Evolutionary conservation across 139 green algal species (phyloP).

Genomic region (Volvox africanus): DNA sequence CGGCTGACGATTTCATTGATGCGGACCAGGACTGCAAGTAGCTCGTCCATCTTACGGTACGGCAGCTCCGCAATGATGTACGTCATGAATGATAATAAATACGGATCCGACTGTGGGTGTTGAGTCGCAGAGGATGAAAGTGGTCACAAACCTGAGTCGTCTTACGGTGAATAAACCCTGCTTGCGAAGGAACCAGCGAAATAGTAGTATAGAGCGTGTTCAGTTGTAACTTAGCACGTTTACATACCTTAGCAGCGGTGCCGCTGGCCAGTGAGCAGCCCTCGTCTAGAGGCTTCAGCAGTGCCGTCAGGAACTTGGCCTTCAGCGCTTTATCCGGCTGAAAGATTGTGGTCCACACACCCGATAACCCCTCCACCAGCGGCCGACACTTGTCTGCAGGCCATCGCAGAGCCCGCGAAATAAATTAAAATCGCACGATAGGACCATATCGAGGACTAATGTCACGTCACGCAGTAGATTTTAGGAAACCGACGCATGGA

Average conservation of each 20-base stretch:
- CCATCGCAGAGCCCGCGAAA: not conserved
- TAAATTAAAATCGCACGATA: no score
- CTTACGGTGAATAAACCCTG: no score
- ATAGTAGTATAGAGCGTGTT: no score
- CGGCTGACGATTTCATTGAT: slow-evolving; percentile 73
- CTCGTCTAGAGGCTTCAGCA: slow-evolving; percentile 69
- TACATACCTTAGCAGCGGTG: slow-evolving; percentile 5
- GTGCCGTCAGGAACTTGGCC: slow-evolving; percentile 56
- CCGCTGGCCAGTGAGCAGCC: slow-evolving; percentile 44
- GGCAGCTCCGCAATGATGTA: slow-evolving; percentile 72
- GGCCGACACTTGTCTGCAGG: slow-evolving; percentile 46
- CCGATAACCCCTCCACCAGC: slow-evolving; percentile 55
- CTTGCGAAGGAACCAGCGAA: no score
- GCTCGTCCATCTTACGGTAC: slow-evolving; percentile 78
- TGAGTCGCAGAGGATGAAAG: not conserved
- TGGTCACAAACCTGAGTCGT: no score
- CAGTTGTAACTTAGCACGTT: no score
- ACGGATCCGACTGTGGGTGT: slow-evolving; percentile 25
- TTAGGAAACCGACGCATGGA: no score
- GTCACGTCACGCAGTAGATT: no score
- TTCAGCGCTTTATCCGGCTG: slow-evolving; percentile 53
- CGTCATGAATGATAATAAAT: slow-evolving; percentile 68
- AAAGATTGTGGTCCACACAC: slow-evolving; percentile 65
- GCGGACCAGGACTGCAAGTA: slow-evolving; percentile 66
- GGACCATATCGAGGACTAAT: no score